Conservation (phyloP, 108 stramenopile genomes). For the Nannochloropsis salina region DNA sequence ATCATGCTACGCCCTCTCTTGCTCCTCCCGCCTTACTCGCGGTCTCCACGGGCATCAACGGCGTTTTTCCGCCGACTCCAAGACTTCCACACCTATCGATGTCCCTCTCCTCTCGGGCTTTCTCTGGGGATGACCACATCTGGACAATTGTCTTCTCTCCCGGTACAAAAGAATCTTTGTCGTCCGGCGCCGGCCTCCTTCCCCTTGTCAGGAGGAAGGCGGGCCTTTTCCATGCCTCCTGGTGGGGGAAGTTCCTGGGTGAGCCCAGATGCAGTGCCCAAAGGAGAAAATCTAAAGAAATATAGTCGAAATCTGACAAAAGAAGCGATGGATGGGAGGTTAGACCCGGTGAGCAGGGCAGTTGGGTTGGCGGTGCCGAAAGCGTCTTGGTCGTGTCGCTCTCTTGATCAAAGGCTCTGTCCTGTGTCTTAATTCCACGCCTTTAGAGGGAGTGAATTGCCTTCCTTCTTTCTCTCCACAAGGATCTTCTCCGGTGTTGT, state of each 20-base stretch:
- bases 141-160: neutral
- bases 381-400: too few species aligned
- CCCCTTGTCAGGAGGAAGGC: neutral
- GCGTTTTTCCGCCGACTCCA: neutral
- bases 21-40: neutral
- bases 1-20: neutral
- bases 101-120: neutral
- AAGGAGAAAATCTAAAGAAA: slow-evolving; percentile 21
- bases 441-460: too few species aligned
- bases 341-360: slow-evolving; percentile 24
- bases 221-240: neutral
- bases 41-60: neutral
- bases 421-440: too few species aligned
- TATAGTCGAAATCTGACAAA: slow-evolving; percentile 20
- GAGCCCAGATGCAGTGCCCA: slow-evolving; percentile 22
- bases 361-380: too few species aligned
- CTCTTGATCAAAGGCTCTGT: too few species aligned
- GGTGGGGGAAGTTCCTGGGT: slow-evolving; percentile 17
- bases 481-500: too few species aligned
- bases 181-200: neutral
- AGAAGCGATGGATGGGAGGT: slow-evolving; percentile 25
- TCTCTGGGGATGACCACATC: neutral
- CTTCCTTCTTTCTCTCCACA: too few species aligned
- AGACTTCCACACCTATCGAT: neutral
- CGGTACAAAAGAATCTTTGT: too few species aligned